These are phyloP conservation scores for Mortierella sp. DNA, from an alignment of 371 early-diverging fungal genomes.

Conservation along the genomic window DNA sequence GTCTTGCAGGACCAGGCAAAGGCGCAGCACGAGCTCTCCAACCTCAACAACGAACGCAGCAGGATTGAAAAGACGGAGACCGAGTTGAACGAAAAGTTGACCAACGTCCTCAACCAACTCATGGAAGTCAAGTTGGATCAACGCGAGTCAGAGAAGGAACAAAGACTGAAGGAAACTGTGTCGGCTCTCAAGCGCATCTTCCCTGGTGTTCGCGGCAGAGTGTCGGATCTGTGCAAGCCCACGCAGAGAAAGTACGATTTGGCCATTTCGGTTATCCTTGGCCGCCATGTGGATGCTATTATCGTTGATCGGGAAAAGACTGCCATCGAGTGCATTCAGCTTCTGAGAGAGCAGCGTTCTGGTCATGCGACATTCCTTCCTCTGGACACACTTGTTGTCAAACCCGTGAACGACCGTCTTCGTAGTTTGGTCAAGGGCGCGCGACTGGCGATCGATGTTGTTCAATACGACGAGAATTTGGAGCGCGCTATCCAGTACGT, in stretches of 20 bases:
- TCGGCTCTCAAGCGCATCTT: constrained; percentile 88
- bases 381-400: constrained; percentile 81
- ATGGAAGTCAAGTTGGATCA: constrained; percentile 86
- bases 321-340: constrained; percentile 86
- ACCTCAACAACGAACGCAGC: constrained; percentile 38
- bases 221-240: constrained; percentile 93
- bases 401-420: constrained; percentile 84
- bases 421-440: constrained; percentile 84
- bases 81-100: constrained; percentile 87
- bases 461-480: constrained; percentile 85
- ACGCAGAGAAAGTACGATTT: constrained; percentile 93
- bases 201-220: constrained; percentile 92
- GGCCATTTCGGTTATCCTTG: constrained; percentile 85
- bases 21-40: constrained; percentile 52
- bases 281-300: constrained; percentile 85
- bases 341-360: constrained; percentile 92
- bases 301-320: constrained; percentile 84
- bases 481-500: constrained; percentile 89
- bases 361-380: constrained; percentile 97
- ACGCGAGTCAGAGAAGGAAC: constrained; percentile 86
- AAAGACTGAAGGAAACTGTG: constrained; percentile 81
- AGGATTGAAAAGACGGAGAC: constrained; percentile 68
- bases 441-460: constrained; percentile 89
- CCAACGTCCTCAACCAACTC: constrained; percentile 78
- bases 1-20: constrained; percentile 61